Evolutionary conservation across 805 yeast species (phyloP).

Genomic region (Tetrapisispora pingtungensis): DNA sequence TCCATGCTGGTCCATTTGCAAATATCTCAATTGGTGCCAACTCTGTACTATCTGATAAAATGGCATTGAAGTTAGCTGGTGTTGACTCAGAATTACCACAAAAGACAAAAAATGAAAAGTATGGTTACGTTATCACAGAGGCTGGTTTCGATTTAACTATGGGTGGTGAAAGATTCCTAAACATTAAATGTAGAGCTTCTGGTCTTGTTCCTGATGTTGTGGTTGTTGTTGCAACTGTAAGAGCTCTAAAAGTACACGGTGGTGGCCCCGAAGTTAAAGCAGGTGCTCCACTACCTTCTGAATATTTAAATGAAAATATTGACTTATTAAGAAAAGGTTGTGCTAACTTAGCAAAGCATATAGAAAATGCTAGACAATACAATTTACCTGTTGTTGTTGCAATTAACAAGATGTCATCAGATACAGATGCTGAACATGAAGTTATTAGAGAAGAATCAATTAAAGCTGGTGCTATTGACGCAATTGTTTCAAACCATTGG

Average conservation of each 20-base stretch:
- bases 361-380: conserved; percentile 57
- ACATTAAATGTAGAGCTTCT: conserved; percentile 75
- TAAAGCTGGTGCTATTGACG: conserved; percentile 71
- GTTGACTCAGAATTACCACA: conserved; percentile 38
- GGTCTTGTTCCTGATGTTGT: conserved; percentile 70
- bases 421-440: conserved; percentile 57
- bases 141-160: conserved; percentile 86
- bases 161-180: conserved; percentile 85
- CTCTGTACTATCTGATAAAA: conserved; percentile 69
- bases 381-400: conserved; percentile 79
- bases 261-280: conserved; percentile 86
- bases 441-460: conserved; percentile 57
- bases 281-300: conserved; percentile 68
- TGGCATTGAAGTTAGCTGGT: conserved; percentile 75
- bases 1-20: conserved; percentile 86
- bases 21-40: conserved; percentile 82
- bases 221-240: conserved; percentile 72
- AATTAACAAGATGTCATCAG: conserved; percentile 68
- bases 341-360: conserved; percentile 68
- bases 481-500: conserved; percentile 79
- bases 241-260: conserved; percentile 80
- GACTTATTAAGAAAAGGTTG: conserved; percentile 62
- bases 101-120: conserved; percentile 38
- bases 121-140: conserved; percentile 75
- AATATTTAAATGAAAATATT: conserved; percentile 60